Evolutionary conservation across 2,329 filamentous ascomycete genomes (phyloP).

Genomic region (Penicillium sp.): DNA sequence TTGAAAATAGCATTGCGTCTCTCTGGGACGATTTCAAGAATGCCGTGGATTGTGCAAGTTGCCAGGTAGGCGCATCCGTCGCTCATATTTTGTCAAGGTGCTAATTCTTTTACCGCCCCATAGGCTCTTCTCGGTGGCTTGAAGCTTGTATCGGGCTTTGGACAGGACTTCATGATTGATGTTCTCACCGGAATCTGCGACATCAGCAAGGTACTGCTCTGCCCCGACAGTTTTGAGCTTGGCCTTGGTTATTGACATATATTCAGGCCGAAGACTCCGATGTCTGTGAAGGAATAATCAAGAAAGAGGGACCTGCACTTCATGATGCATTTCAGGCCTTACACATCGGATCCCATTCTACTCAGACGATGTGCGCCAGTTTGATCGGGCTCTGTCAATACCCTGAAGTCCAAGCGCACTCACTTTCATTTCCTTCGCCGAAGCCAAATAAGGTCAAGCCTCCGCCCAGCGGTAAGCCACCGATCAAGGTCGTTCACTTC

Average conservation of each 20-base stretch:
- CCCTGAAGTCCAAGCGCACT: slow-evolving; percentile 48
- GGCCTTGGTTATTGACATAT: neutral
- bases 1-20: slow-evolving; percentile 17
- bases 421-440: slow-evolving; percentile 47
- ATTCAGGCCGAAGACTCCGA: slow-evolving; percentile 54
- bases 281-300: slow-evolving; percentile 57
- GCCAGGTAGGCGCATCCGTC: slow-evolving; percentile 27
- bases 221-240: neutral
- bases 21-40: slow-evolving; percentile 36
- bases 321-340: slow-evolving; percentile 54
- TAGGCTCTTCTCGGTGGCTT: slow-evolving; percentile 42
- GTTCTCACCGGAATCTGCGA: slow-evolving; percentile 41
- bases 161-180: slow-evolving; percentile 46
- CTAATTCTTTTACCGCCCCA: neutral
- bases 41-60: slow-evolving; percentile 34
- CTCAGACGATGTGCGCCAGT: slow-evolving; percentile 55
- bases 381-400: slow-evolving; percentile 58
- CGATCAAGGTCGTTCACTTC: slow-evolving; percentile 60
- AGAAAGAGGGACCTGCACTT: slow-evolving; percentile 56
- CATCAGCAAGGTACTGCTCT: slow-evolving; percentile 31
- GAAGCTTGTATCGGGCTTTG: slow-evolving; percentile 48
- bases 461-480: slow-evolving; percentile 49
- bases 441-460: slow-evolving; percentile 44
- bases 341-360: slow-evolving; percentile 51
- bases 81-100: neutral